Evolutionary conservation across 257 asterid species (phyloP).

Genomic region (Linderniella brevidens): DNA sequence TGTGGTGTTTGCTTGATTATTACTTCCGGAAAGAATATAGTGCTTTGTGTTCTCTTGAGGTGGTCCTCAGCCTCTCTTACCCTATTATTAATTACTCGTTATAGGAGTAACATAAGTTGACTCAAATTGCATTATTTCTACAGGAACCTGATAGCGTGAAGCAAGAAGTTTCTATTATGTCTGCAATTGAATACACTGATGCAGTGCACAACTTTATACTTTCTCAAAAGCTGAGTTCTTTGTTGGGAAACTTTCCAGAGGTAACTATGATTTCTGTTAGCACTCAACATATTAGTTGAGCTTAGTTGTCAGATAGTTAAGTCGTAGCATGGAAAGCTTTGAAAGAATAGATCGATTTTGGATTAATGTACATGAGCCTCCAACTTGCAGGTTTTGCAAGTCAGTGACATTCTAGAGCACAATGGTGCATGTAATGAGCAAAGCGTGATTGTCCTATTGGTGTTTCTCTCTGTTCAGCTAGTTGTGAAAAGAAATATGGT

Average conservation of each 20-base stretch:
- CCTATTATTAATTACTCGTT: constrained; percentile 7
- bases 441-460: constrained; percentile 78
- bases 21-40: constrained; percentile 72
- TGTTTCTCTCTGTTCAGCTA: constrained; percentile 80
- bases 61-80: constrained; percentile 11
- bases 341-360: too few species aligned
- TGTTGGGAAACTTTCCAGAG: constrained; percentile 95
- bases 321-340: constrained; percentile 8
- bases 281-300: background rate
- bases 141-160: constrained; percentile 24
- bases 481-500: constrained; percentile 87
- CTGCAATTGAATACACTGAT: constrained; percentile 75
- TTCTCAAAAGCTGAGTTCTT: constrained; percentile 73
- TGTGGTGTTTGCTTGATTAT: constrained; percentile 98
- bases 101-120: background rate
- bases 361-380: constrained; percentile 12
- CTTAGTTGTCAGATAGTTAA: background rate
- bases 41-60: constrained; percentile 56
- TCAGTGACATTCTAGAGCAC: constrained; percentile 84
- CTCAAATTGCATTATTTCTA: too few species aligned
- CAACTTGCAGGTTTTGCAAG: constrained; percentile 72
- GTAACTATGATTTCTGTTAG: constrained; percentile 19
- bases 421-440: constrained; percentile 80
- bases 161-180: constrained; percentile 67
- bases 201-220: constrained; percentile 93